These are phyloP conservation scores for Miscanthus lutarioriparius DNA, from an alignment of 176 grass and related monocot genomes.

Conservation along the genomic window DNA sequence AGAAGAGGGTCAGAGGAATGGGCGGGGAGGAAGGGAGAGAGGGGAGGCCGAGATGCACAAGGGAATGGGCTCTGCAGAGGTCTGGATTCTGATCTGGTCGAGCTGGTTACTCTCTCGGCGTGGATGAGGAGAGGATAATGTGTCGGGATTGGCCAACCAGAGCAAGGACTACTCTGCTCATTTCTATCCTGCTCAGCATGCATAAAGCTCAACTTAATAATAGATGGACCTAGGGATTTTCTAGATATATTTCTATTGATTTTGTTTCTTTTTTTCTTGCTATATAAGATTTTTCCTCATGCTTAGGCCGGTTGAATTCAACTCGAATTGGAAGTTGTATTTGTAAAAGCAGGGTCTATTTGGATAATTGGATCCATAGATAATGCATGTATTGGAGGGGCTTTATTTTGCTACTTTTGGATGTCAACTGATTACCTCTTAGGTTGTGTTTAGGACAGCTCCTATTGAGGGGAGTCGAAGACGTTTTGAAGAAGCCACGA, in stretches of 20 bases:
- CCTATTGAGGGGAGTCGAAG: too few species aligned
- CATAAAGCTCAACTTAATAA: neutral
- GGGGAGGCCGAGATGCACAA: slow-evolving; percentile 2
- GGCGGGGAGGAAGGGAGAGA: neutral
- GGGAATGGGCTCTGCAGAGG: neutral
- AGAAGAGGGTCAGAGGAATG: neutral
- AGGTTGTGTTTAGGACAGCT: too few species aligned
- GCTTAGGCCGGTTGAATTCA: too few species aligned
- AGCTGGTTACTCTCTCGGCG: neutral
- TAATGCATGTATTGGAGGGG: too few species aligned
- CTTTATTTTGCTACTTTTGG: too few species aligned
- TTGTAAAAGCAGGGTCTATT: too few species aligned
- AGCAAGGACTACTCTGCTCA: neutral
- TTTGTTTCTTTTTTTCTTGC: too few species aligned
- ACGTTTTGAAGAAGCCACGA: too few species aligned
- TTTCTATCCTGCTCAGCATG: neutral
- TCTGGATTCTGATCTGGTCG: slow-evolving; percentile 5
- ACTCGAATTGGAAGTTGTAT: too few species aligned
- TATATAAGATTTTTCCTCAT: too few species aligned
- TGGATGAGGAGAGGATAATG: slow-evolving; percentile 72
- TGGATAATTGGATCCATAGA: too few species aligned
- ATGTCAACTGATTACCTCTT: too few species aligned
- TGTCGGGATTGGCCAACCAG: slow-evolving; percentile 62
- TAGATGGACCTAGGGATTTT: neutral
- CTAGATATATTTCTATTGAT: neutral